phyloP scores from a whole-genome alignment of 2,329 filamentous ascomycete species.

The Dothideomycetes sp. region DNA sequence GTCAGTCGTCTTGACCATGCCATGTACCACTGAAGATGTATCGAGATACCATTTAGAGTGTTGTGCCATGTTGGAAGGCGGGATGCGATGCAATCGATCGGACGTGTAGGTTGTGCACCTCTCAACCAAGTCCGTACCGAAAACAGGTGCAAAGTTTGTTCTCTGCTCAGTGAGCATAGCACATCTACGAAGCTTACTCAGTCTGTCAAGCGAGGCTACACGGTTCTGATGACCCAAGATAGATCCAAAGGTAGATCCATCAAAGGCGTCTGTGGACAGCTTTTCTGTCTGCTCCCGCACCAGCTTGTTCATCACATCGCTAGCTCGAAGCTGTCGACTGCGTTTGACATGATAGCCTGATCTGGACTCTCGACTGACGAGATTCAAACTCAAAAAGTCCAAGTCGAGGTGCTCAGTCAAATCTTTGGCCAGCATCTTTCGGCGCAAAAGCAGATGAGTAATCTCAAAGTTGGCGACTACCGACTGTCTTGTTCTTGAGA shows the following conservation, averaged over 20 bases:
- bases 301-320: conserved; percentile 59
- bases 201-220: conserved; percentile 56
- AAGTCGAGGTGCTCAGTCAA: conserved; percentile 59
- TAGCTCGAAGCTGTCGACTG: conserved; percentile 47
- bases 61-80: conserved; percentile 42
- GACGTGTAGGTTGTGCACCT: conserved; percentile 55
- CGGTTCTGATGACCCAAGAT: conserved; percentile 67
- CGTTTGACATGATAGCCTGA: conserved; percentile 33
- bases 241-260: conserved; percentile 59
- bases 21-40: conserved; percentile 53
- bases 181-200: conserved; percentile 71
- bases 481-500: conserved; percentile 37
- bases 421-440: conserved; percentile 52
- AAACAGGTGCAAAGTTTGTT: conserved; percentile 70
- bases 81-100: conserved; percentile 51
- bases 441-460: conserved; percentile 61
- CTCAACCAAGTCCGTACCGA: conserved; percentile 70
- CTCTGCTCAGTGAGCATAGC: conserved; percentile 74
- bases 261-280: conserved; percentile 45
- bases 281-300: conserved; percentile 58
- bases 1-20: conserved; percentile 65
- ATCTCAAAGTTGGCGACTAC: conserved; percentile 64
- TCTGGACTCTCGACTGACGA: conserved; percentile 36
- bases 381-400: conserved; percentile 52
- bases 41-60: conserved; percentile 68